phyloP scores from a whole-genome alignment of 2,329 filamentous ascomycete species.

The Neurospora crassa region DNA sequence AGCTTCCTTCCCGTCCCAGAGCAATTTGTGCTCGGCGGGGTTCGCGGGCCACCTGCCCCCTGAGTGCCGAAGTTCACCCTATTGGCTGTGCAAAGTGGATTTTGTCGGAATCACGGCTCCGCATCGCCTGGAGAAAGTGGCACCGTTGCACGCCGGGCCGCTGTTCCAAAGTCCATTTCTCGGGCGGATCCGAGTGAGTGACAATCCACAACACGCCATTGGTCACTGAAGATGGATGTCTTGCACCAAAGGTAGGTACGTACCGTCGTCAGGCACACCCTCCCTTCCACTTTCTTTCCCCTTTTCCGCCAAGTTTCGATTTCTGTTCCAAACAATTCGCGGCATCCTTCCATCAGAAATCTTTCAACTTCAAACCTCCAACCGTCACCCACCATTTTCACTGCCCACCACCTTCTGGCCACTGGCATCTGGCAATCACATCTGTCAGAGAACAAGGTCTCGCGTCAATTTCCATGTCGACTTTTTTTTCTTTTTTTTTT shows the following conservation, averaged over 20 bases:
- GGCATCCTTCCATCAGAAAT: not conserved
- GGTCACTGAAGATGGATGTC: not conserved
- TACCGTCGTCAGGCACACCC: not conserved
- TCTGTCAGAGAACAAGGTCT: not conserved
- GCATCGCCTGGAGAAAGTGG: slow-evolving; percentile 20
- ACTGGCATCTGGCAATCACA: not conserved
- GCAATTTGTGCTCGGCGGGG: slow-evolving; percentile 2
- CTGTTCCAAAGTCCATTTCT: slow-evolving; percentile 11
- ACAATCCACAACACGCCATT: not conserved
- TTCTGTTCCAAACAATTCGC: not conserved
- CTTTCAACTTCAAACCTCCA: not conserved
- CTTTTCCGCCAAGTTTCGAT: not conserved
- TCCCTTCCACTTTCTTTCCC: not conserved
- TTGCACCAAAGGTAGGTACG: no score
- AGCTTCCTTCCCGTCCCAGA: not conserved
- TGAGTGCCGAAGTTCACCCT: slow-evolving; percentile 12
- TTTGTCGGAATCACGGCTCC: slow-evolving; percentile 19
- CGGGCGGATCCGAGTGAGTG: slow-evolving; percentile 1
- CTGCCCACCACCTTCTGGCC: not conserved
- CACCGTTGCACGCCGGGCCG: slow-evolving; percentile 20
- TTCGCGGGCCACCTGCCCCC: slow-evolving; percentile 5
- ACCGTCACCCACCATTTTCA: not conserved
- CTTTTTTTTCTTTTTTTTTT: not conserved
- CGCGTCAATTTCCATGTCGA: not conserved
- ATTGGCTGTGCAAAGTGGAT: slow-evolving; percentile 13